A percentile compares a stretch with the other conserved stretches of the same genome.
Conservation (phyloP, 2,329 filamentous ascomycete genomes). For the Microascus cirrosus region DNA sequence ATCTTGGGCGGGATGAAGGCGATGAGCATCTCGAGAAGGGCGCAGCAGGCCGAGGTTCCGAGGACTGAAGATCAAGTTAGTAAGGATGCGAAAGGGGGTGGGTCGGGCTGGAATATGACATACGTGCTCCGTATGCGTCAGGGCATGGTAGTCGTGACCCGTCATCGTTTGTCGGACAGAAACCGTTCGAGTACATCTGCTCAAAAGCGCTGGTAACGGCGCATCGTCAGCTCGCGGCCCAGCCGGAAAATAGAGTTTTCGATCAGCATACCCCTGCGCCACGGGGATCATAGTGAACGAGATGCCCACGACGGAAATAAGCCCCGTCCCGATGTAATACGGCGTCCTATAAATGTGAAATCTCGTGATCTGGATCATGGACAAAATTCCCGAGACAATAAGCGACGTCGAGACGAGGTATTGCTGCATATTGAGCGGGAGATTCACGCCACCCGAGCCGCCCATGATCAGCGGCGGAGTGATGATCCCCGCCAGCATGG, state of each 20-base stretch:
- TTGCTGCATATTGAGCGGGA: constrained; percentile 49
- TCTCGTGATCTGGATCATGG: constrained; percentile 64
- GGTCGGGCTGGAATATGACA: background rate
- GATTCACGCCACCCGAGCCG: constrained; percentile 49
- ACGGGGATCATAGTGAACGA: constrained; percentile 70
- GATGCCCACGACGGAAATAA: constrained; percentile 70
- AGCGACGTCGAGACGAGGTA: constrained; percentile 71
- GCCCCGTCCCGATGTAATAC: constrained; percentile 67
- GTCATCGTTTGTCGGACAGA: constrained; percentile 45
- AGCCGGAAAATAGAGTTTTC: background rate
- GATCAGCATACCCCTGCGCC: constrained; percentile 38
- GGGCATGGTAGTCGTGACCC: constrained; percentile 64
- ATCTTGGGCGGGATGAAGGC: constrained; percentile 61
- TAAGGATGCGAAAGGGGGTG: background rate
- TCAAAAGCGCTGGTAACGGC: constrained; percentile 36
- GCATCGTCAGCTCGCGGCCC: background rate
- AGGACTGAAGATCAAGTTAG: constrained; percentile 31
- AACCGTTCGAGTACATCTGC: constrained; percentile 71
- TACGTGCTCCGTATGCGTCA: constrained; percentile 54
- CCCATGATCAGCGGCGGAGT: constrained; percentile 67
- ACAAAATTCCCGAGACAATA: constrained; percentile 69
- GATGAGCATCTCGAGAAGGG: constrained; percentile 60
- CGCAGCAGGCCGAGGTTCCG: constrained; percentile 55
- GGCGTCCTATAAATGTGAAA: constrained; percentile 61
- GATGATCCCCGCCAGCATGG: constrained; percentile 68